A percentile compares a stretch with the other conserved stretches of the same genome.
These are phyloP conservation scores for Metroxylon sagu DNA, from an alignment of 176 grass and related monocot species.

Conservation along the genomic window DNA sequence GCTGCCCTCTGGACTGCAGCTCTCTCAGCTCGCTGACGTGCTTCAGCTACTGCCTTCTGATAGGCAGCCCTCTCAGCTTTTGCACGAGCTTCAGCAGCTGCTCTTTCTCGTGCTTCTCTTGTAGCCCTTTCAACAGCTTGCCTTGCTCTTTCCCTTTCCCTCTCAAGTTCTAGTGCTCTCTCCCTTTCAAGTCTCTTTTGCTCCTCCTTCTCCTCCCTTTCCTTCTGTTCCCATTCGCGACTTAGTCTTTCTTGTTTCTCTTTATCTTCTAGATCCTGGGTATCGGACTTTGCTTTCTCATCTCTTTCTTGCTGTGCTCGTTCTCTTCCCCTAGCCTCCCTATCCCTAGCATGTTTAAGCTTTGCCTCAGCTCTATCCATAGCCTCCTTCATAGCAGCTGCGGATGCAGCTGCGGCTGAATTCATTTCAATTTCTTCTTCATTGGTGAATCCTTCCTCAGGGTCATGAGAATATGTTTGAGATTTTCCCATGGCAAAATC, in stretches of 20 bases:
- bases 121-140: constrained; percentile 38
- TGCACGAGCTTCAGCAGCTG: constrained; percentile 12
- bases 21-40: constrained; percentile 1
- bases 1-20: constrained; percentile 2
- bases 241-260: constrained; percentile 14
- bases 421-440: constrained; percentile 61
- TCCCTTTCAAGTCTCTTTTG: constrained; percentile 27
- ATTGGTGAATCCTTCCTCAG: constrained; percentile 27
- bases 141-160: constrained; percentile 28
- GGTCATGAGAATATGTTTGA: constrained; percentile 41
- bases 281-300: constrained; percentile 24
- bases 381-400: constrained; percentile 91
- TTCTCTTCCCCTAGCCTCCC: constrained; percentile 71
- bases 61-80: constrained; percentile 15
- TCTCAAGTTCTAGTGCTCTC: constrained; percentile 16
- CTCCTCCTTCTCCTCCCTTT: constrained; percentile 22
- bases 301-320: constrained; percentile 39
- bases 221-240: constrained; percentile 22
- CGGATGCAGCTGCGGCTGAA: constrained; percentile 46
- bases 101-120: constrained; percentile 28
- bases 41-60: constrained; percentile 13
- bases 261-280: constrained; percentile 31
- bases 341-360: constrained; percentile 89
- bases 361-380: constrained; percentile 95
- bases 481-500: constrained; percentile 47